These are phyloP conservation scores for Atalantia buxifolia DNA, from an alignment of 345 rosid genomes.

Conservation along the genomic window DNA sequence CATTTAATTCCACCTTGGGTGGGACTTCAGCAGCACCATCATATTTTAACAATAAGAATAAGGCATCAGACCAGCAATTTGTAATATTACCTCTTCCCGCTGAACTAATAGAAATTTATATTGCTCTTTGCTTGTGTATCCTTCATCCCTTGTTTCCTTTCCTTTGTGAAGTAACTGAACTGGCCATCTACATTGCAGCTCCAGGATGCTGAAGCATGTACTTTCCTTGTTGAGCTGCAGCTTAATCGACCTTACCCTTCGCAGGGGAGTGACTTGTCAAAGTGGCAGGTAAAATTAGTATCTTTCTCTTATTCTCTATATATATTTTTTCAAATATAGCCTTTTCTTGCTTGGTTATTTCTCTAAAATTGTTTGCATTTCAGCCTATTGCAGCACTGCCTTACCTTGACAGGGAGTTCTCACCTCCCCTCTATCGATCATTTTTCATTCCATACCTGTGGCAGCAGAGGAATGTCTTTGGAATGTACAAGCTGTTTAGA, in stretches of 20 bases:
- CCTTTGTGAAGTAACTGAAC: not conserved
- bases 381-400: slow-evolving; percentile 84
- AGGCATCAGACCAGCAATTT: slow-evolving; percentile 78
- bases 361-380: not conserved
- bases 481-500: slow-evolving; percentile 69
- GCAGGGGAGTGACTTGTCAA: slow-evolving; percentile 80
- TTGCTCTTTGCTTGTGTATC: not conserved
- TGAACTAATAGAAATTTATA: not conserved
- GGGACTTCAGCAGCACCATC: slow-evolving; percentile 91
- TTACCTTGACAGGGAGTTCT: slow-evolving; percentile 86
- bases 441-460: slow-evolving; percentile 86
- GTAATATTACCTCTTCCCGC: slow-evolving; percentile 34
- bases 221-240: slow-evolving; percentile 86
- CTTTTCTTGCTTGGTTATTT: not conserved
- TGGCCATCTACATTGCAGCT: slow-evolving; percentile 38
- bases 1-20: slow-evolving; percentile 76
- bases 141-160: not conserved
- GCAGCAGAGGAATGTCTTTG: slow-evolving; percentile 86
- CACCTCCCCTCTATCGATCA: slow-evolving; percentile 77
- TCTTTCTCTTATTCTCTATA: not conserved
- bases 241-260: slow-evolving; percentile 68
- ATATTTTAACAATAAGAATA: slow-evolving; percentile 88
- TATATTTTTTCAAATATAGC: not conserved
- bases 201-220: slow-evolving; percentile 59
- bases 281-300: slow-evolving; percentile 74